Evolutionary conservation across 768 basidiomycete genomes (phyloP).

Genomic region (Mycena chlorophos): DNA sequence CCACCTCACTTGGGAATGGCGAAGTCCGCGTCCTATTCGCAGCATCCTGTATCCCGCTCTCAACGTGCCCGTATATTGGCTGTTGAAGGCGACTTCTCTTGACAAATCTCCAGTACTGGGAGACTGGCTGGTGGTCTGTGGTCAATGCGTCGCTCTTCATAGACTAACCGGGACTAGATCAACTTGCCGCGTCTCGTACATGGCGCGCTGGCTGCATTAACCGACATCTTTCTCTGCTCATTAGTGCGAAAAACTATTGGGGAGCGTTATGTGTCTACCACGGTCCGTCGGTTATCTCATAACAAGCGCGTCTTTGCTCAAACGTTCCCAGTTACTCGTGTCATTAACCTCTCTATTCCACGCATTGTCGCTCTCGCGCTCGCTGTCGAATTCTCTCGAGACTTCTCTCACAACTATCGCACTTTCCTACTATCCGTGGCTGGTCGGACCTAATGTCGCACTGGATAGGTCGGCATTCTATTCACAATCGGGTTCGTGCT

Average conservation of each 20-base stretch:
- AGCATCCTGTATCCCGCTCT: conserved; percentile 80
- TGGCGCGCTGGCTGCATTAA: conserved; percentile 72
- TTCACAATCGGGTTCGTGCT: not conserved
- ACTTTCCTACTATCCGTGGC: conserved; percentile 77
- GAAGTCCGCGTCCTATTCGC: conserved; percentile 64
- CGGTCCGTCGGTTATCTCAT: conserved; percentile 50
- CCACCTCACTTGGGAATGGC: conserved; percentile 96
- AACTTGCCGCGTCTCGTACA: conserved; percentile 74
- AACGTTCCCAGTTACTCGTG: conserved; percentile 59
- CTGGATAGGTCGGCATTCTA: conserved; percentile 36
- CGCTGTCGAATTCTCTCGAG: conserved; percentile 91
- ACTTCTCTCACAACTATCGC: conserved; percentile 82
- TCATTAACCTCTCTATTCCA: conserved; percentile 89
- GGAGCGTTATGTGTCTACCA: conserved; percentile 52
- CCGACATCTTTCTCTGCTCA: conserved; percentile 72
- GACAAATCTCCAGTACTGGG: conserved; percentile 42
- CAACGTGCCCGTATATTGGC: conserved; percentile 78
- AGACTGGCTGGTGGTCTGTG: conserved; percentile 61
- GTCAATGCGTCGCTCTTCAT: conserved; percentile 3
- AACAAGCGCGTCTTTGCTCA: not conserved
- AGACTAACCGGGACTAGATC: conserved; percentile 45
- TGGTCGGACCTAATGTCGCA: conserved; percentile 38
- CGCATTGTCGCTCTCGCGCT: conserved; percentile 77
- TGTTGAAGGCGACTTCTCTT: conserved; percentile 56
- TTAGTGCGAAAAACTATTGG: conserved; percentile 63